Evolutionary conservation across 306 rosid species (phyloP).

Genomic region (Ormosia emarginata): DNA sequence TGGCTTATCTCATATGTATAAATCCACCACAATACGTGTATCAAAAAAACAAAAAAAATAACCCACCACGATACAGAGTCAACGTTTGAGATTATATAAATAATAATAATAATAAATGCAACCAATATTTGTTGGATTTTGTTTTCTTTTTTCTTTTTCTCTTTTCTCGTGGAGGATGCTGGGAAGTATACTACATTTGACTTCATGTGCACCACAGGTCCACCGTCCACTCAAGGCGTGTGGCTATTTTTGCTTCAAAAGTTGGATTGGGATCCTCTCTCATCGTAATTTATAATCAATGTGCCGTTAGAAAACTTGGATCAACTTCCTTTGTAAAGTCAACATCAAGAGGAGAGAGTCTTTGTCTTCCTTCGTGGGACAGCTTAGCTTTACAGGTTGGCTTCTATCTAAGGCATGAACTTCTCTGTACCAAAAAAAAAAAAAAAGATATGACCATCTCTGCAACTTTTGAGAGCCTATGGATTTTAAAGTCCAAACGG

Average conservation of each 20-base stretch:
- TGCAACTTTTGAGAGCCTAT: not conserved
- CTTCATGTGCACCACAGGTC: constrained; percentile 22
- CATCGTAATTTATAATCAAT: not conserved
- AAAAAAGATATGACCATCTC: not conserved
- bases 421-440: too few species aligned
- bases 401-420: not conserved
- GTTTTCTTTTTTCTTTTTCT: not conserved
- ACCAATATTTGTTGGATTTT: not conserved
- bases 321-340: constrained; percentile 13
- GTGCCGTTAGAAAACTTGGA: not conserved
- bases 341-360: constrained; percentile 10
- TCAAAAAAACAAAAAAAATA: too few species aligned
- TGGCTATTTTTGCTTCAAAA: constrained; percentile 14
- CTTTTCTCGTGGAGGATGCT: not conserved
- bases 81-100: not conserved
- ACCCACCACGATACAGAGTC: not conserved
- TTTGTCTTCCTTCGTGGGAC: constrained; percentile 2
- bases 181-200: not conserved
- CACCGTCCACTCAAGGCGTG: not conserved
- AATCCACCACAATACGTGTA: not conserved
- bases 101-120: constrained; percentile 8
- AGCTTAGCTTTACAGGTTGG: constrained; percentile 32
- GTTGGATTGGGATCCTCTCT: constrained; percentile 13
- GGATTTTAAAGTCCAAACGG: not conserved
- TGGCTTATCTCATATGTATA: not conserved